Conservation (phyloP, 163 green algal genomes). For the Prototheca wickerhamii region DNA sequence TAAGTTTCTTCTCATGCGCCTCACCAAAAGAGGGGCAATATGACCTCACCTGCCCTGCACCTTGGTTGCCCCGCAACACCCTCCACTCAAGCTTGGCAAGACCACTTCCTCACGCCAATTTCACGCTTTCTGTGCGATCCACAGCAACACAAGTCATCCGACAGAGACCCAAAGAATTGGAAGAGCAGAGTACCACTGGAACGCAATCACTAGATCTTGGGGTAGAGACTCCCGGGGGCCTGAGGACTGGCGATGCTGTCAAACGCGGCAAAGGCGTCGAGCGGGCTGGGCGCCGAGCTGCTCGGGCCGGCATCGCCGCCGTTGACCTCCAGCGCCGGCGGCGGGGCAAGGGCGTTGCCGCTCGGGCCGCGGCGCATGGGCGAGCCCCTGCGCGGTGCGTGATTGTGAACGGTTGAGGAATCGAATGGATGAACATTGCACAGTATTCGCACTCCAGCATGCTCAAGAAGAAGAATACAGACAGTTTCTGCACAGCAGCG, state of each 20-base stretch:
- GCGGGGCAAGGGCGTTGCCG: not conserved
- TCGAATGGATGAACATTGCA: not conserved
- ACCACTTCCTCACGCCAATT: too few relatives aligned
- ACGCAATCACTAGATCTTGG: too few relatives aligned
- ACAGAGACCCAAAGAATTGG: too few relatives aligned
- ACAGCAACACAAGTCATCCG: not conserved
- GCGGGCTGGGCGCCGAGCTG: not conserved
- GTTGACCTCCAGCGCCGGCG: not conserved
- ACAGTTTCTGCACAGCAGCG: not conserved
- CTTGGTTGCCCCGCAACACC: too few relatives aligned
- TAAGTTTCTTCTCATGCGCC: too few relatives aligned
- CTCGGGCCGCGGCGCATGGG: constrained; percentile 5
- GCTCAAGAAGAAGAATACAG: not conserved
- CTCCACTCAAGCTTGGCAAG: too few relatives aligned
- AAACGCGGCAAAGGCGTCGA: constrained; percentile 16
- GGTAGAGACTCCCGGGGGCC: too few relatives aligned
- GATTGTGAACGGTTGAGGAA: not conserved
- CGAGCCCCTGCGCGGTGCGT: constrained; percentile 2
- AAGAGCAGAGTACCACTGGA: too few relatives aligned
- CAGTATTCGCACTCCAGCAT: not conserved
- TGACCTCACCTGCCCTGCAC: too few relatives aligned
- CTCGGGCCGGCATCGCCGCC: not conserved
- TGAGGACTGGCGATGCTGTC: not conserved
- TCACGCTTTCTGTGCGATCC: too few relatives aligned
- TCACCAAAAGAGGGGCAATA: too few relatives aligned